Base-by-base conservation (phyloP, 345 rosid species). In the Linum usitatissimum region DNA sequence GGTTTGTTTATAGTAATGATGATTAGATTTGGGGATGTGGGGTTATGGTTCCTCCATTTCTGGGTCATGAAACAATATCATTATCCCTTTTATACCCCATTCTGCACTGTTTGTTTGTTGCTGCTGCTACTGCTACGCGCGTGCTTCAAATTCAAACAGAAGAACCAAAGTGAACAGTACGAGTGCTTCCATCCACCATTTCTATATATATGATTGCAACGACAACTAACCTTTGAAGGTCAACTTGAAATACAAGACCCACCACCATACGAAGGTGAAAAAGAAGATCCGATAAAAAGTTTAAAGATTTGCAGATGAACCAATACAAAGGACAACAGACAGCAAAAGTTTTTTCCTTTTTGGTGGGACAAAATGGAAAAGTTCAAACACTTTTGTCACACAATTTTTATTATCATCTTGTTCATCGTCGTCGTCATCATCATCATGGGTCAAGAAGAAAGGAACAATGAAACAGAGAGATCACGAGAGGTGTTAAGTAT, bases 121-220 rank as follows among this genome's bases (percentile, higher is more conserved):
- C 28, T 23, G 28, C 68, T 19, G 74, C 51, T 66, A 67, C 68
- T 19, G 74, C 51, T 66, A 67, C 69, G 67, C 75, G 78, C 83
- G 68, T 79, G 83, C 78, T 69, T 30, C 73, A 57, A 34, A 45
- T 12, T 12, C 48, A 40, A 42, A 39, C 71, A 58, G 66, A 30
- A 8, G 58, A 14, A 34, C 17, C 31, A 45, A 54, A 21, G 40
- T 19, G 7, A 60, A 19, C 59, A 30, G 30, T 6, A 15, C 5
- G 3, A 45, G 15, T 30, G 28, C 64, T 45, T 34, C 28, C 28
- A 23, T 60, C 10, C 5, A 23, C 31, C 31, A 54, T 14, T 36
- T 51, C 18, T 6, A 15, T 30, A n/a, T 19, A 40, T 40, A 40
- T 7, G 48, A 40, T 40, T 7, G 48, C 8, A 7, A 7, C 48